Base-by-base conservation (phyloP, 2,329 filamentous ascomycete species). In the Alternaria solani region DNA sequence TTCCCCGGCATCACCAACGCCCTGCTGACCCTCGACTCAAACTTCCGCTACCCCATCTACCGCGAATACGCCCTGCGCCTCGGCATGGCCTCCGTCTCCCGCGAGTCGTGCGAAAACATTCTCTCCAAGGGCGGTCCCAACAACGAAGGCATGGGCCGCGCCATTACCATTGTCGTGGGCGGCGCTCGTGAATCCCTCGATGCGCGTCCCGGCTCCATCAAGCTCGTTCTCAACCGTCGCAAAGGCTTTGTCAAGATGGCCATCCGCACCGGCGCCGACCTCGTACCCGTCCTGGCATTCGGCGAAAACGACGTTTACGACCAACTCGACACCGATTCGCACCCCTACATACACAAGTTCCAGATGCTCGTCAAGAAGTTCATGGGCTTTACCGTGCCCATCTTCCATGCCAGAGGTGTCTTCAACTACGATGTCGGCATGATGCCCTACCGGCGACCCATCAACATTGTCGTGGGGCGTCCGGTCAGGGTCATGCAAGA, bases 361-460 rank as follows among this genome's bases (percentile, higher is more conserved):
- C 95, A 99, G 80, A 88, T 97, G 81, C 81, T 93, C 28, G 82
- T 96, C 57, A 94, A 98, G 80, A 91, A 90, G 68, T 83, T 91
- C 6, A 88, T 96, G 83, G 96, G 96, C 52, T 99, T 97, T 72
- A 98, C 95, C 0, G 85, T 98, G 11, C 94, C 95, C 1, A 86
- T 96, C 28, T 91, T 97, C 71, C 93, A 97, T 77, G 94, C 94
- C 3, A 83, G 94, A 26, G 94, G 94, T 12, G 89, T 98, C 41
- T 97, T 98, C 81, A 99, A 99, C 79, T 98, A 99, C 75, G 95
- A 99, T 77, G 92, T 97, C 14, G 95, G 95, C 4, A 82, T 98
- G 71, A 93, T 98, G 92, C 95, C 95, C 0, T 98, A 97, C 78
- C 88, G 95, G 12, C 85, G 89, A 51, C 90, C 93, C 11, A 83